A percentile compares a stretch with the other conserved stretches of the same genome.
phyloP scores from a whole-genome alignment of 352 stramenopile genomes.

The Phytopythium boreale region DNA sequence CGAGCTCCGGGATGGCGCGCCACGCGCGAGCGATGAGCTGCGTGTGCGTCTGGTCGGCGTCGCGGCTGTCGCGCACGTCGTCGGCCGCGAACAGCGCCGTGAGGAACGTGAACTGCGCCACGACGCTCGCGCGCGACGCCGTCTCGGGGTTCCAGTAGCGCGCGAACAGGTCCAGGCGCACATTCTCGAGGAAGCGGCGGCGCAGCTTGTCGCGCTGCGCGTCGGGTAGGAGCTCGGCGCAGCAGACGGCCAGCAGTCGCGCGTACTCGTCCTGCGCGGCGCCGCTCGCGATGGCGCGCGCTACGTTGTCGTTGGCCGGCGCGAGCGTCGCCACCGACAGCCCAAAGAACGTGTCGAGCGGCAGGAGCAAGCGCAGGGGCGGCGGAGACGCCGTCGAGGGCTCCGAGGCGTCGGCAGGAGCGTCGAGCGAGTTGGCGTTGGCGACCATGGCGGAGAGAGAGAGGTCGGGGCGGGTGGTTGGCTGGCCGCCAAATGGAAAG shows the following conservation, averaged over 20 bases:
- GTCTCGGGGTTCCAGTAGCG: slow-evolving; percentile 6
- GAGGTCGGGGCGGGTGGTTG: neutral
- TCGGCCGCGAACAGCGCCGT: slow-evolving; percentile 6
- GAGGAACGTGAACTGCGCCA: slow-evolving; percentile 6
- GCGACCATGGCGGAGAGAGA: neutral
- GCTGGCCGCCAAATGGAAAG: neutral
- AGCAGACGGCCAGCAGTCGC: neutral
- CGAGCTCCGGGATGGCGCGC: neutral
- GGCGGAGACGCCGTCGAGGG: neutral
- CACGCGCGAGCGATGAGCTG: neutral
- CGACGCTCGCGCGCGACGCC: neutral
- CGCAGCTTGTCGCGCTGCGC: neutral
- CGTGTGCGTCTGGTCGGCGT: neutral
- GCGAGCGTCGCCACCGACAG: slow-evolving; percentile 2
- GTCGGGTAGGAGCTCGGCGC: neutral
- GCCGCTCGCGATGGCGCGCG: neutral
- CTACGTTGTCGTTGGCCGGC: neutral
- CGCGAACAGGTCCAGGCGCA: slow-evolving; percentile 6
- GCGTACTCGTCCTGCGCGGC: slow-evolving; percentile 4
- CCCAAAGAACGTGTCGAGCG: neutral
- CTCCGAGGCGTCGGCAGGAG: neutral
- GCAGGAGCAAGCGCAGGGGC: neutral
- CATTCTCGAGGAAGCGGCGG: slow-evolving; percentile 1
- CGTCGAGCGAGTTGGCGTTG: neutral
- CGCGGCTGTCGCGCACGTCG: slow-evolving; percentile 3